phyloP scores from a whole-genome alignment of 306 rosid genomes.

The Medicago ruthenica region DNA sequence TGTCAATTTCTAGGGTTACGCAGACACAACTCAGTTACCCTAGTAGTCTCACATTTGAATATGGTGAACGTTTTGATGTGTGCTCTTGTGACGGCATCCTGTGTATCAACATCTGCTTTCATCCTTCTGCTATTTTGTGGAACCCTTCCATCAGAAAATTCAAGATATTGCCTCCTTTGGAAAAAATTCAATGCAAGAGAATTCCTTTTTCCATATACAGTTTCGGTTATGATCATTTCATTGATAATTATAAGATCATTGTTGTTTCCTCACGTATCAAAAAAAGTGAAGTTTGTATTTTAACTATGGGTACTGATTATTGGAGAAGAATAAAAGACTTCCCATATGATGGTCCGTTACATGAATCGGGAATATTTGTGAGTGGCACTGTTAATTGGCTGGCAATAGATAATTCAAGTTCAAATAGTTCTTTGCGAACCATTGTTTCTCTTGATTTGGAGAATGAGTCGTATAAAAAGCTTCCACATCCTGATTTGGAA shows the following conservation, averaged over 20 bases:
- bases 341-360: background rate
- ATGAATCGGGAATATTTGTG: conserved; percentile 29
- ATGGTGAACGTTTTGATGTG: too few species aligned
- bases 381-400: too few species aligned
- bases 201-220: background rate
- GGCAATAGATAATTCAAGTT: too few species aligned
- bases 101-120: conserved; percentile 9
- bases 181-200: too few species aligned
- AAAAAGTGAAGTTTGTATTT: conserved; percentile 28
- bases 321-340: conserved; percentile 40
- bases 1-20: too few species aligned
- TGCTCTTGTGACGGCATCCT: conserved; percentile 42
- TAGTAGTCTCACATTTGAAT: too few species aligned
- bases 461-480: too few species aligned
- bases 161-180: conserved; percentile 19
- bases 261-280: too few species aligned
- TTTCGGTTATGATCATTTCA: conserved; percentile 42
- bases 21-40: too few species aligned
- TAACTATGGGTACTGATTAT: conserved; percentile 3
- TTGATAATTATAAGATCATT: conserved; percentile 34
- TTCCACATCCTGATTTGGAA: too few species aligned
- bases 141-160: conserved; percentile 39
- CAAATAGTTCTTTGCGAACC: too few species aligned
- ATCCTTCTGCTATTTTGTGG: conserved; percentile 2
- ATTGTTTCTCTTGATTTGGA: too few species aligned